Conservation (phyloP, 2,329 filamentous ascomycete species). For the Gyromitra esculenta region DNA sequence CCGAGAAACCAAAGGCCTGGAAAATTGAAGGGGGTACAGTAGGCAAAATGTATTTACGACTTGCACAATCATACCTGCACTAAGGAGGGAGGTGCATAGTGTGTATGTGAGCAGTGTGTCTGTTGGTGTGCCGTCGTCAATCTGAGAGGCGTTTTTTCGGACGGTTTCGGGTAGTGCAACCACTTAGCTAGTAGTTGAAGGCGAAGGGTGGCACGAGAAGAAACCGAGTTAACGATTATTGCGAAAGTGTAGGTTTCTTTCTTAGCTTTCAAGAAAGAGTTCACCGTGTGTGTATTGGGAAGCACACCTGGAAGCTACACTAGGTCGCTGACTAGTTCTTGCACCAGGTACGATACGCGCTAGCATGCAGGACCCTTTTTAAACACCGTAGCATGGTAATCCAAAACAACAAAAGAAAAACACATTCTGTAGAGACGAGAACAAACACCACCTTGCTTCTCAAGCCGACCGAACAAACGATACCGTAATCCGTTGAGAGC, state of each 20-base stretch:
- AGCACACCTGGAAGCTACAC: conserved; percentile 19
- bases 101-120: not conserved
- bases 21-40: conserved; percentile 2
- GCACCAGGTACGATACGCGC: conserved; percentile 16
- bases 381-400: conserved; percentile 3
- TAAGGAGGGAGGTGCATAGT: conserved; percentile 13
- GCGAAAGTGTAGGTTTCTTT: conserved; percentile 2
- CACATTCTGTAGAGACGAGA: not conserved
- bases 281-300: not conserved
- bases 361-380: conserved; percentile 26
- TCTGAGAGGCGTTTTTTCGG: conserved; percentile 2
- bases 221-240: not conserved
- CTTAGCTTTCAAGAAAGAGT: conserved; percentile 4
- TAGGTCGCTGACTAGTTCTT: conserved; percentile 2
- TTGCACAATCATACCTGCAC: conserved; percentile 22
- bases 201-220: not conserved
- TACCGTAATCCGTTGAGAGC: conserved; percentile 9
- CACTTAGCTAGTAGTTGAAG: not conserved
- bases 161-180: conserved; percentile 13
- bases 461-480: conserved; percentile 30
- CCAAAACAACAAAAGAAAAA: conserved; percentile 6
- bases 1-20: conserved; percentile 10
- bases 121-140: conserved; percentile 13
- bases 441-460: conserved; percentile 31
- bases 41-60: conserved; percentile 16